phyloP scores from a whole-genome alignment of 306 rosid species.

The Dicorynia guianensis region DNA sequence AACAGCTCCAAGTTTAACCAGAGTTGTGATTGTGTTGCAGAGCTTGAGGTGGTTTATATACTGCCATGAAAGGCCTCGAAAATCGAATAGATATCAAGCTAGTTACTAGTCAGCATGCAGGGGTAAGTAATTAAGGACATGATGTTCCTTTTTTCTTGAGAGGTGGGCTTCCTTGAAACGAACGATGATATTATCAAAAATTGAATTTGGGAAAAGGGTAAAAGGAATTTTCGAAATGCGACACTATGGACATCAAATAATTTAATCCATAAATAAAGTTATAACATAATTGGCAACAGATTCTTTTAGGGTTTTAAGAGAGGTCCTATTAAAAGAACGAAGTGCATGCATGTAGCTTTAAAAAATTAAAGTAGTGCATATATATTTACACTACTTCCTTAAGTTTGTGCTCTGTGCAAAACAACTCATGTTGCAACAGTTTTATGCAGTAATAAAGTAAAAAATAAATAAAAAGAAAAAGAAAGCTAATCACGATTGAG shows the following conservation, averaged over 20 bases:
- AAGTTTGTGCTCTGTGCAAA: too few species aligned
- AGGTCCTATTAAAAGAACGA: conserved; percentile 11
- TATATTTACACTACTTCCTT: background rate
- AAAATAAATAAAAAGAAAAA: too few species aligned
- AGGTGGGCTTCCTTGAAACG: conserved; percentile 43
- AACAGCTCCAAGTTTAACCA: background rate
- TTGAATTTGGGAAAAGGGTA: conserved; percentile 40
- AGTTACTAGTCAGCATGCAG: conserved; percentile 23
- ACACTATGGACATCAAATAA: conserved; percentile 34
- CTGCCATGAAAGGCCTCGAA: conserved; percentile 63
- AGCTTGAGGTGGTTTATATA: conserved; percentile 68
- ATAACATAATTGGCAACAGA: conserved; percentile 11
- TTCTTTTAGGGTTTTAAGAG: conserved; percentile 35
- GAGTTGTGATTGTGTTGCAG: conserved; percentile 45
- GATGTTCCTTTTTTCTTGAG: conserved; percentile 43
- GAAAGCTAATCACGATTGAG: too few species aligned
- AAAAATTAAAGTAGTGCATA: background rate
- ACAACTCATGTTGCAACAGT: too few species aligned
- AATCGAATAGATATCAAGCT: conserved; percentile 47
- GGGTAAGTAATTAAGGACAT: conserved; percentile 22
- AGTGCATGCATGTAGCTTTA: background rate
- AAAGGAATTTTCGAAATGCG: conserved; percentile 42
- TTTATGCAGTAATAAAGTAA: too few species aligned
- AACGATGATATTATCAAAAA: conserved; percentile 49
- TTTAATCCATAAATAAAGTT: background rate